Evolutionary conservation across 768 basidiomycete species (phyloP).

Genomic region (Hirschioporus abietinus): DNA sequence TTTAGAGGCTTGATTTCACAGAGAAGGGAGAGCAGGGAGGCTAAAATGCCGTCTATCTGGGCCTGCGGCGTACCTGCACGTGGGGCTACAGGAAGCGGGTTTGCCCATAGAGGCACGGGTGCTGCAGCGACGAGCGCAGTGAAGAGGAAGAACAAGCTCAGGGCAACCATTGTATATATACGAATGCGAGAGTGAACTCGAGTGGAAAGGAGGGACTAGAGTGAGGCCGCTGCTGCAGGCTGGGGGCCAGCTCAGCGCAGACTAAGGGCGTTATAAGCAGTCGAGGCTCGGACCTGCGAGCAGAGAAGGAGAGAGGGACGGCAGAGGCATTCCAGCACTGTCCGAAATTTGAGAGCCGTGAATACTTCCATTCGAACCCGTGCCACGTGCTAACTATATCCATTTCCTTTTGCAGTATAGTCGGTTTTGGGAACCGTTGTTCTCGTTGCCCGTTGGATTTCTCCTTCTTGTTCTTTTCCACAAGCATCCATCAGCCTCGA

Average conservation of each 20-base stretch:
- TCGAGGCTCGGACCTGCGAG: constrained; percentile 14
- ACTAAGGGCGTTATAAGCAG: constrained; percentile 10
- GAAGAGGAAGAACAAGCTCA: constrained; percentile 27
- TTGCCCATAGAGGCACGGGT: constrained; percentile 29
- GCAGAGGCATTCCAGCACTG: neutral
- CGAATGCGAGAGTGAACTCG: neutral
- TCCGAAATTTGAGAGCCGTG: constrained; percentile 1
- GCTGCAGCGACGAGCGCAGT: constrained; percentile 27
- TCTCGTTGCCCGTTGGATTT: neutral
- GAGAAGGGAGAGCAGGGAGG: constrained; percentile 8
- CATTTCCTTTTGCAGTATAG: neutral
- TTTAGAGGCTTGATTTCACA: constrained; percentile 19
- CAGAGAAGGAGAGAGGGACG: constrained; percentile 13
- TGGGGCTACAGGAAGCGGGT: constrained; percentile 18
- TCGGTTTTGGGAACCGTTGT: neutral
- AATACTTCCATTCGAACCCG: neutral
- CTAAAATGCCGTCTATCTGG: constrained; percentile 5
- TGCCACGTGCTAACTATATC: neutral
- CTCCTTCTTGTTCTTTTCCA: neutral
- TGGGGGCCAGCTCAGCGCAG: constrained; percentile 14
- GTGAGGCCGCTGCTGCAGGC: constrained; percentile 3
- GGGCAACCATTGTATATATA: neutral
- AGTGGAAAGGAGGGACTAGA: neutral
- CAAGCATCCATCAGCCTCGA: neutral
- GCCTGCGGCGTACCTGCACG: constrained; percentile 2